Base-by-base conservation (phyloP, 1,139 yeast species). In the Candida pseudoviswanathii region DNA sequence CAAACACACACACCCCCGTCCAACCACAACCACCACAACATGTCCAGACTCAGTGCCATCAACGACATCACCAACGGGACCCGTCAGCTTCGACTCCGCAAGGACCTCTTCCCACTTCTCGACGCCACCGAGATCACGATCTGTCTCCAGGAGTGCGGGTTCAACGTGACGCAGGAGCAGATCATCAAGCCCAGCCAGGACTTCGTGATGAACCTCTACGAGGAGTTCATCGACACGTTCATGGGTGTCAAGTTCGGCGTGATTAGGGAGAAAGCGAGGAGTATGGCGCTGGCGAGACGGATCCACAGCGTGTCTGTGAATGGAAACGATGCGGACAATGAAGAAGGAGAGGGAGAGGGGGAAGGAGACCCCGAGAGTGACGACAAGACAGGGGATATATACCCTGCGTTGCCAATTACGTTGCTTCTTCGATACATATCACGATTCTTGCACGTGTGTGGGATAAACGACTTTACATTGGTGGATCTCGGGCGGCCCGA, bases 401-500 rank as follows among this genome's bases (percentile, higher is more conserved):
- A 56, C 3, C 78, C 66, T 45, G 75, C 80, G 16, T 66, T 78
- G 51, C 68, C 70, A 45, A 60, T 82, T 5, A 25, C 47, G 9
- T 45, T 44, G 1, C 68, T 86, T 31, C 86, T 84, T 52, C 69
- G 84, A 43, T 80, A 82, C 5, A 79, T 89, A 51, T 77, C 75
- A 60, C 78, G 77, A 57, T 88, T 89, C 61, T 75, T 89, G 57
- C 75, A 77, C 46, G 85, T 80, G 50, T 85, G 94, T 62, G 97
- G 97, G 0, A 81, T 90, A 3, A 75, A 81, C 50, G 96, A 91
- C 64, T 87, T 90, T 60, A 79, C 85, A 41, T 72, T 90, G 48
- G 75, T 81, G 70, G 97, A 91, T 66, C 71, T 81, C 26, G 59
- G 66, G 54, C 60, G 70, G 41, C 97, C 97, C 0, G 96, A 90